These are phyloP conservation scores for Trichophyton simii DNA, from an alignment of 2,329 filamentous ascomycete genomes.

Conservation along the genomic window DNA sequence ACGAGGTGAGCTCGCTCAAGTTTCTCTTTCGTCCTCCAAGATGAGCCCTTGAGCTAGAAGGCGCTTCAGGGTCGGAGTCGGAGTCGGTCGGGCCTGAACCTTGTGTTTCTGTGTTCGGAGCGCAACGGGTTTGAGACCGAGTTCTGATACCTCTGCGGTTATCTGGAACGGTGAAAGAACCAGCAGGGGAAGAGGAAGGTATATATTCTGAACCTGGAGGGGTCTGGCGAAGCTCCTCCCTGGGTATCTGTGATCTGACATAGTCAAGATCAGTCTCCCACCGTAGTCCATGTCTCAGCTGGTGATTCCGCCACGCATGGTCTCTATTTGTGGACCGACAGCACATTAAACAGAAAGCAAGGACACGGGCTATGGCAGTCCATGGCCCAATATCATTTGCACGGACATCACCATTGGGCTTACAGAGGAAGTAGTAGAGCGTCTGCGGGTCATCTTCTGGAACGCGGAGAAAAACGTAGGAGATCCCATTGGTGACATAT, in stretches of 20 bases:
- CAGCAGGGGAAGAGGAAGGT: conserved; percentile 12
- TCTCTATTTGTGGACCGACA: conserved; percentile 11
- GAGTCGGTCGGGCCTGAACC: conserved; percentile 12
- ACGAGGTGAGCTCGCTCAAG: neutral
- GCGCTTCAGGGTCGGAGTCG: neutral
- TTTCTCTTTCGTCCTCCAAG: neutral
- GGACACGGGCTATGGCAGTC: conserved; percentile 15
- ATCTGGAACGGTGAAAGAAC: conserved; percentile 5
- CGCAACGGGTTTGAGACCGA: conserved; percentile 14
- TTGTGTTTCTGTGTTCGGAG: conserved; percentile 8
- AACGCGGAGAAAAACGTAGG: conserved; percentile 12
- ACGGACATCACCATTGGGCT: conserved; percentile 16
- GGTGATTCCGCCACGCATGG: conserved; percentile 16
- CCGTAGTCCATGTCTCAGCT: conserved; percentile 9
- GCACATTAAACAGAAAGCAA: conserved; percentile 17
- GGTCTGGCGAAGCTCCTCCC: conserved; percentile 14
- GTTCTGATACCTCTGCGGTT: conserved; percentile 13
- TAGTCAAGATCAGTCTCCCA: conserved; percentile 17
- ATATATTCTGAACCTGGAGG: conserved; percentile 15
- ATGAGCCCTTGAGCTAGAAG: neutral
- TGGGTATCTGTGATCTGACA: conserved; percentile 13
- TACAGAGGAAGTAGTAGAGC: conserved; percentile 20
- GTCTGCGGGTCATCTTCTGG: conserved; percentile 14
- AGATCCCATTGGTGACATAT: conserved; percentile 6
- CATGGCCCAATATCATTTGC: conserved; percentile 9